Base-by-base conservation (phyloP, 768 basidiomycete genomes). In the Coprinopsis sp. region DNA sequence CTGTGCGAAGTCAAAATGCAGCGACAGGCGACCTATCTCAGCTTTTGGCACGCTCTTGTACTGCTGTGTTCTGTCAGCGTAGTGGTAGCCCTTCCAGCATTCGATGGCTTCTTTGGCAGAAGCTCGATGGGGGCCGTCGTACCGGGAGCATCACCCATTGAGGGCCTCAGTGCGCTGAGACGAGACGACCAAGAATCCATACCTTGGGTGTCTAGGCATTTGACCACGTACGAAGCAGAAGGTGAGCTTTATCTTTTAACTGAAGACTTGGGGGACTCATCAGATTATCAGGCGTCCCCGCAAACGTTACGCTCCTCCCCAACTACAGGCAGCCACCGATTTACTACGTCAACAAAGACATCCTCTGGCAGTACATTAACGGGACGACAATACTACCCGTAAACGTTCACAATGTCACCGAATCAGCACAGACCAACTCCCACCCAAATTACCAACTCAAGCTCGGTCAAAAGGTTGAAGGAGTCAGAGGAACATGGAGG, bases 291-390 rank as follows among this genome's bases (percentile, higher is more conserved):
- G 79, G 73, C 19, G 50, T 58, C 28, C 64, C 71, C 6, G 76
- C 77, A 30, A 76, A 80, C 49, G 60, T 77, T 23, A 78, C 77
- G 5, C 55, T 77, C 12, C 49, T 61, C 37, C 58, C 62, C 18
- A 58, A 65, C 44, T 52, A 59, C 44, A 52, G 56, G 25, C 48
- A 47, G 5, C 74, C 76, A 12, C 68, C 76, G 6, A 55, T 77
- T 14, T 83, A 81, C 62, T 80, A 78, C 62, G 66, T 83, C 51
- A 64, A 72, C 54, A 67, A 70, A 47, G 62, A 71, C 37, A 72
- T 74, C 39, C 66, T 83, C 21, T 79, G 70, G 66, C 73, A 76
- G 41, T 72, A 71, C 55, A 67, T 70, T 45, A 83, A 84, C 58
- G 76, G 76, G 43, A 71, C 78, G 0, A 67, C 74, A 13, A 76